phyloP scores from a whole-genome alignment of 2,329 filamentous ascomycete species.

The Paracoccidioides brasiliensis region DNA sequence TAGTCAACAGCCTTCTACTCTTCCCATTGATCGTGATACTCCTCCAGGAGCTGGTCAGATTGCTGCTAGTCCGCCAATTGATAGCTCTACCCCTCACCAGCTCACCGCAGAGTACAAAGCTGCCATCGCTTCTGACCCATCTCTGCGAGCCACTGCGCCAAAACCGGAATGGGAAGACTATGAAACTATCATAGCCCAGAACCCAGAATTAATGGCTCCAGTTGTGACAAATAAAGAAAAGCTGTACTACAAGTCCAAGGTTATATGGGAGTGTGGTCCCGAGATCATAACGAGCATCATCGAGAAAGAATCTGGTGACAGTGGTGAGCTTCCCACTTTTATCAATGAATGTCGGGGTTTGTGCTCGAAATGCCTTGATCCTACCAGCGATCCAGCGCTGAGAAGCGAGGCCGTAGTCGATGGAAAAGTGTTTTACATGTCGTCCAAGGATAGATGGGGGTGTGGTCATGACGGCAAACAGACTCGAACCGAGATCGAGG shows the following conservation, averaged over 20 bases:
- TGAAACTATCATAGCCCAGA: constrained; percentile 8
- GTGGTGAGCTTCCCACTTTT: constrained; percentile 1
- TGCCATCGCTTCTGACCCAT: constrained; percentile 10
- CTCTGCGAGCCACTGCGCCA: constrained; percentile 5
- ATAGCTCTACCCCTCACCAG: background rate
- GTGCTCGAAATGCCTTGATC: background rate
- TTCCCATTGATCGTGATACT: background rate
- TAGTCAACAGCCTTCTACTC: background rate
- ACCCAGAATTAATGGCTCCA: constrained; percentile 10
- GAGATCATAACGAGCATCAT: constrained; percentile 9
- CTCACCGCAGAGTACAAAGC: constrained; percentile 7
- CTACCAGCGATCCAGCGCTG: background rate
- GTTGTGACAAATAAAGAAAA: constrained; percentile 5
- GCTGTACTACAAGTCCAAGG: constrained; percentile 10
- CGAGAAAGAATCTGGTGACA: constrained; percentile 7
- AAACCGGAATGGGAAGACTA: constrained; percentile 11
- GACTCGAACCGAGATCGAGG: constrained; percentile 9
- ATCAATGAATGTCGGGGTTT: constrained; percentile 6
- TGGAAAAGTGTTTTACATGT: constrained; percentile 8
- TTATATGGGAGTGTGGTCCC: constrained; percentile 11
- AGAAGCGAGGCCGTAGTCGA: background rate
- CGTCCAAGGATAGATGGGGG: constrained; percentile 11
- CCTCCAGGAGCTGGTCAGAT: background rate
- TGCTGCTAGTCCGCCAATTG: background rate
- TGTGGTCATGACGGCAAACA: constrained; percentile 11